Evolutionary conservation across 1,284 basidiomycete genomes (phyloP).

Genomic region (Tilletia walkeri): DNA sequence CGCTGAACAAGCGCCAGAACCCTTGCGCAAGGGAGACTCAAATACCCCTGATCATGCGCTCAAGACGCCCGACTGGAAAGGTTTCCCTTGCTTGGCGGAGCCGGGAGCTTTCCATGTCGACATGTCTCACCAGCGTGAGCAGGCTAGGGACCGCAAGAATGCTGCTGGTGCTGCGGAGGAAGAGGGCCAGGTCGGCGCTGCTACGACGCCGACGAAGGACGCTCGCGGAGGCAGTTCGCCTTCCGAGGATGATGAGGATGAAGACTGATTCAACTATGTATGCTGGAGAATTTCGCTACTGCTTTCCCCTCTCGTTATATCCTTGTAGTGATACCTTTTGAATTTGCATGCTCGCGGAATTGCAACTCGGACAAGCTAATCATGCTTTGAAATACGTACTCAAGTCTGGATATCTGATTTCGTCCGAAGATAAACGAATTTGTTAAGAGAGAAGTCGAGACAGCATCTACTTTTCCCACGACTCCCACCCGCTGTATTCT

Average conservation of each 20-base stretch:
- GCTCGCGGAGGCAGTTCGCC: neutral
- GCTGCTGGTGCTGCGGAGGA: neutral
- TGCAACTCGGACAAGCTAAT: no score
- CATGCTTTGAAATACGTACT: no score
- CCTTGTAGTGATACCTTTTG: no score
- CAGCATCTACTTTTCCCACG: slow-evolving; percentile 29
- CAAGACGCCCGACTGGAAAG: slow-evolving; percentile 16
- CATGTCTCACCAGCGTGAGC: slow-evolving; percentile 12
- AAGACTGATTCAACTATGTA: neutral
- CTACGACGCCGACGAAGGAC: neutral
- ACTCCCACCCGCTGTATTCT: slow-evolving; percentile 39
- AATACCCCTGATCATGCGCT: slow-evolving; percentile 12
- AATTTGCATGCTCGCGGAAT: no score
- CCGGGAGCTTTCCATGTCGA: slow-evolving; percentile 17
- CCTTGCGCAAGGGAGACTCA: slow-evolving; percentile 11
- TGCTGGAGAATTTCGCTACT: no score
- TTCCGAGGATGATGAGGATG: neutral
- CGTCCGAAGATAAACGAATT: no score
- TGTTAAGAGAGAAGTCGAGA: neutral
- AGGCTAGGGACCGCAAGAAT: neutral
- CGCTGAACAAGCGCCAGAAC: slow-evolving; percentile 26
- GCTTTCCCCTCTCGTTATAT: no score
- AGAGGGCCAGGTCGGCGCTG: slow-evolving; percentile 1
- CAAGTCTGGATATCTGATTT: no score
- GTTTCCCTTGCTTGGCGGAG: slow-evolving; percentile 9